Conservation (phyloP, 345 rosid species). For the Brassica incana region DNA sequence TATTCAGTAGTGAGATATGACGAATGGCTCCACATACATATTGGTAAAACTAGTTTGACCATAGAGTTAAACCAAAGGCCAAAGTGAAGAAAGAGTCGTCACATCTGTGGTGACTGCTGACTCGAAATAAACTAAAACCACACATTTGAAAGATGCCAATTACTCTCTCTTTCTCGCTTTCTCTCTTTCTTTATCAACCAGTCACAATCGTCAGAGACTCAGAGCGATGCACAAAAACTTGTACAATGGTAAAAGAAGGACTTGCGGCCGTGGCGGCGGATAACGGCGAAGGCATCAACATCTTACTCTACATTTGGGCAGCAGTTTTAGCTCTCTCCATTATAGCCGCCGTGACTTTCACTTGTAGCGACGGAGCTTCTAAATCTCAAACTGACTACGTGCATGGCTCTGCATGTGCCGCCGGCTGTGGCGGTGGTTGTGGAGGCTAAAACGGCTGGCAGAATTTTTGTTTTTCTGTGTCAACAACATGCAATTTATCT, state of each 20-base stretch:
- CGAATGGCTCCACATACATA: conserved; percentile 14
- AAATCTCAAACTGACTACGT: conserved; percentile 34
- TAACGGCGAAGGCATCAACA: conserved; percentile 9
- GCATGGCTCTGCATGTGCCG: conserved; percentile 40
- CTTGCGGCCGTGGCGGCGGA: conserved; percentile 1
- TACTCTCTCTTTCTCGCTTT: conserved; percentile 13
- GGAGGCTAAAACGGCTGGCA: conserved; percentile 42
- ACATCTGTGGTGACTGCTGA: conserved; percentile 33
- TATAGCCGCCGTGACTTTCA: conserved; percentile 32
- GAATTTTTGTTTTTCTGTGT: neutral
- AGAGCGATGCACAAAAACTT: neutral
- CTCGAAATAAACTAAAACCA: conserved; percentile 27
- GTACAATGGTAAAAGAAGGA: conserved; percentile 42
- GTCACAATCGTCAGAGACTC: neutral
- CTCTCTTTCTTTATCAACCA: conserved; percentile 27
- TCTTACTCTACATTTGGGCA: neutral
- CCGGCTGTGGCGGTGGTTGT: conserved; percentile 55
- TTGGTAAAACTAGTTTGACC: conserved; percentile 9
- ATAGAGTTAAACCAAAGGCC: conserved; percentile 33
- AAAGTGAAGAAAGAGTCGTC: conserved; percentile 1
- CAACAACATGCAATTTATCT: neutral
- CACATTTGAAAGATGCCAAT: conserved; percentile 8
- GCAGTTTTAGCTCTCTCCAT: neutral
- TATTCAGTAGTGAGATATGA: no score
- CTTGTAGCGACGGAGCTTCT: conserved; percentile 59